Percentiles rank a stretch among this genome's conserved stretches.
Evolutionary conservation across 768 basidiomycete genomes (phyloP).

Genomic region (Mycena olivaceomarginata): DNA sequence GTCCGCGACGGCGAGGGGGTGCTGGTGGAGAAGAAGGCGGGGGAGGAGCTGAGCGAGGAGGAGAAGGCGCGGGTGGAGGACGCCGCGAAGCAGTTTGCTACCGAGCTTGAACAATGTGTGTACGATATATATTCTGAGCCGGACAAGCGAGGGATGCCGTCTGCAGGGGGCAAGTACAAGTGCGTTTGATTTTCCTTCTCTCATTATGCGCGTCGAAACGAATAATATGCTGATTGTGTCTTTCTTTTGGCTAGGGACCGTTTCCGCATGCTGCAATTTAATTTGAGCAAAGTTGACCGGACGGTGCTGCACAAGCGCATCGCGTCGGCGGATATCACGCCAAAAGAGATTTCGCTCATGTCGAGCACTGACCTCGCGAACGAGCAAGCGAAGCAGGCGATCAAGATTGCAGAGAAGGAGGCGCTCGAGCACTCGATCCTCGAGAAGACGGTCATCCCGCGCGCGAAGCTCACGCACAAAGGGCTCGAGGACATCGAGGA

Average conservation of each 20-base stretch:
- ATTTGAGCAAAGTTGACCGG: conserved; percentile 89
- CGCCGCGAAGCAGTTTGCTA: conserved; percentile 78
- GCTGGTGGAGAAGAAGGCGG: conserved; percentile 65
- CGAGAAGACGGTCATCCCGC: conserved; percentile 79
- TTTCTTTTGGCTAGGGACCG: conserved; percentile 76
- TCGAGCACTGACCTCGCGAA: conserved; percentile 92
- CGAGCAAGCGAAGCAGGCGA: conserved; percentile 90
- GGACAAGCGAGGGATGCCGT: conserved; percentile 80
- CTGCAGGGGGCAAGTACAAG: conserved; percentile 90
- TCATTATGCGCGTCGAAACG: neutral
- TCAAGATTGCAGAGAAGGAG: conserved; percentile 88
- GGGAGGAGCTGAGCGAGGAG: conserved; percentile 77
- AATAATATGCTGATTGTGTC: conserved; percentile 32
- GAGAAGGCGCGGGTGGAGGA: conserved; percentile 74
- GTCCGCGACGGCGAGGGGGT: conserved; percentile 54
- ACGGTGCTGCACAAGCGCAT: conserved; percentile 88
- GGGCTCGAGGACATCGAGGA: conserved; percentile 94
- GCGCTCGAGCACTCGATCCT: conserved; percentile 91
- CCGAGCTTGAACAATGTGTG: conserved; percentile 84
- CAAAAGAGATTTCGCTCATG: conserved; percentile 88
- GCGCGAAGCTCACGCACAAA: conserved; percentile 93
- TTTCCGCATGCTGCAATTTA: conserved; percentile 93
- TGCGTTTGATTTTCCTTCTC: conserved; percentile 54
- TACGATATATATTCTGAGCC: conserved; percentile 87
- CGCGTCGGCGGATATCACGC: conserved; percentile 77